phyloP scores from a whole-genome alignment of 202 grass and related monocot species.

The Musa balbisiana region DNA sequence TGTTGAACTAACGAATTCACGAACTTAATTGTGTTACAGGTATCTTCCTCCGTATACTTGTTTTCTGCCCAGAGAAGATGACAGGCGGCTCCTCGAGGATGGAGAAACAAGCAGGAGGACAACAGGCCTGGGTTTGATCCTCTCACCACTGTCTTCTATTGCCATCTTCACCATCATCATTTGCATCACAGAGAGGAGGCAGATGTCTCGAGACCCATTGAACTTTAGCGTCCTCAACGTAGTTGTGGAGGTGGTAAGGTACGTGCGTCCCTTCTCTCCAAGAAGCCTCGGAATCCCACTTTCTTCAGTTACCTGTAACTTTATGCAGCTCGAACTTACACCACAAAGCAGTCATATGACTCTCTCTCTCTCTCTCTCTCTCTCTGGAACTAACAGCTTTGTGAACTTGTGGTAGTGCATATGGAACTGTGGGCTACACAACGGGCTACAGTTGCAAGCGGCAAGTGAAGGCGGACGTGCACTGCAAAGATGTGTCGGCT shows the following conservation, averaged over 20 bases:
- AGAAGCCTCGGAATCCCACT: too few species aligned
- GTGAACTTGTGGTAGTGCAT: constrained; percentile 37
- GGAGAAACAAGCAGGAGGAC: constrained; percentile 8
- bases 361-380: too few species aligned
- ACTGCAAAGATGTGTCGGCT: constrained; percentile 43
- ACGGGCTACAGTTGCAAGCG: constrained; percentile 73
- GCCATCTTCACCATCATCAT: constrained; percentile 54
- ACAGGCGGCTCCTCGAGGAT: not conserved
- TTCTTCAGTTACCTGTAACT: too few species aligned
- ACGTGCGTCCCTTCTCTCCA: not conserved
- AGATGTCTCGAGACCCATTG: constrained; percentile 48
- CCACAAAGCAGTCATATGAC: too few species aligned
- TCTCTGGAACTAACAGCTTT: too few species aligned
- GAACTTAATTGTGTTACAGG: constrained; percentile 24
- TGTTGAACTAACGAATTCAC: not conserved
- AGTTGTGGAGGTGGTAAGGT: constrained; percentile 65
- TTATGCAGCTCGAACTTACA: too few species aligned
- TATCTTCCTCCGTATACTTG: constrained; percentile 66
- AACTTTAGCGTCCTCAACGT: constrained; percentile 74
- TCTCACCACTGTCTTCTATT: constrained; percentile 51
- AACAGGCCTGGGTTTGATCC: constrained; percentile 26
- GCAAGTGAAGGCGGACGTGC: constrained; percentile 27
- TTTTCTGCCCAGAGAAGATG: constrained; percentile 29
- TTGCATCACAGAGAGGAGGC: constrained; percentile 64
- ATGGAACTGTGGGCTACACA: constrained; percentile 74